phyloP scores from a whole-genome alignment of 331 rosid species.

The Malus hybrid region DNA sequence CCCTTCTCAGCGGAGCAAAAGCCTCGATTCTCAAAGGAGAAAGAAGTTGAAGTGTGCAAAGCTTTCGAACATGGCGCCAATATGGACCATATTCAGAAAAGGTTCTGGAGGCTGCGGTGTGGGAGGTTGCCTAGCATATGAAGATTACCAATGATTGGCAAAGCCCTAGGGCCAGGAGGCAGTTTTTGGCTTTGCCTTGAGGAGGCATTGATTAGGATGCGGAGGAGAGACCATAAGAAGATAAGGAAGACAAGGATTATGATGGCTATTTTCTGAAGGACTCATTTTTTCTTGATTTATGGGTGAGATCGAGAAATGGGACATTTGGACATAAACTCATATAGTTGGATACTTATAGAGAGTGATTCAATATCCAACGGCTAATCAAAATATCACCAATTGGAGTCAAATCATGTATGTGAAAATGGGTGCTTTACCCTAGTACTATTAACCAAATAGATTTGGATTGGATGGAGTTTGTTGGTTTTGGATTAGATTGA shows the following conservation, averaged over 20 bases:
- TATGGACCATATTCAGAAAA: not conserved
- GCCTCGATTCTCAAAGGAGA: constrained; percentile 10
- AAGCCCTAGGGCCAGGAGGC: constrained; percentile 33
- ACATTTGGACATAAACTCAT: too few relatives aligned
- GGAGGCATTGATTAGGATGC: not conserved
- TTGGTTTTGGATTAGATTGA: too few relatives aligned
- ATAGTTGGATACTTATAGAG: too few relatives aligned
- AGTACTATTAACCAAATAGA: too few relatives aligned
- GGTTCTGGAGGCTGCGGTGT: constrained; percentile 13
- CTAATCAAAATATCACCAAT: too few relatives aligned
- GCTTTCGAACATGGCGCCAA: constrained; percentile 3
- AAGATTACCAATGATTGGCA: constrained; percentile 28
- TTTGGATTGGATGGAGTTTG: too few relatives aligned
- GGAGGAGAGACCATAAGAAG: not conserved
- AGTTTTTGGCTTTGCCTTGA: not conserved
- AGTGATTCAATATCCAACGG: too few relatives aligned
- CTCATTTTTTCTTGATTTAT: not conserved
- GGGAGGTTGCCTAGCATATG: constrained; percentile 23
- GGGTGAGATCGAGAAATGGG: too few relatives aligned
- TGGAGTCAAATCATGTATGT: too few relatives aligned
- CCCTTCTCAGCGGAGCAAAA: constrained; percentile 12
- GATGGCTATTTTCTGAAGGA: not conserved
- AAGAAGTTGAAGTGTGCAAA: not conserved
- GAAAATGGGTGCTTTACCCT: too few relatives aligned
- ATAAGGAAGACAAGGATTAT: not conserved